Conservation (phyloP, 345 rosid species). For the Eucalyptus grandis region DNA sequence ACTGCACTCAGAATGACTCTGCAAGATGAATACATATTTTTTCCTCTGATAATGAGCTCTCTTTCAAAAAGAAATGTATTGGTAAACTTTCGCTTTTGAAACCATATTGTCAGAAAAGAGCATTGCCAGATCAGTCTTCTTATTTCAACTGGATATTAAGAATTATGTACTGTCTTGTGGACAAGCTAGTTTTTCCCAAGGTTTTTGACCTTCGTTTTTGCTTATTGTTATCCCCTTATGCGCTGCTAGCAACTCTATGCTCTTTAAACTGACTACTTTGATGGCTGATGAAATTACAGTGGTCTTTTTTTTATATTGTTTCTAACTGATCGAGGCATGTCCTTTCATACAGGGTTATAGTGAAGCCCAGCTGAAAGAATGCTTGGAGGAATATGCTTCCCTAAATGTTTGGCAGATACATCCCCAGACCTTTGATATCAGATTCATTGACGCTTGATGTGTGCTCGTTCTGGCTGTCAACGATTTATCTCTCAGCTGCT, state of each 20-base stretch:
- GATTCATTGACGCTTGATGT: slow-evolving; percentile 61
- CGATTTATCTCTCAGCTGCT: background rate
- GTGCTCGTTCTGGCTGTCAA: background rate
- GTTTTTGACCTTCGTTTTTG: background rate
- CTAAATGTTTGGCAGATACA: slow-evolving; percentile 97
- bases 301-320: background rate
- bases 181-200: background rate
- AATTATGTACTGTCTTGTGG: background rate
- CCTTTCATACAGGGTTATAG: slow-evolving; percentile 75
- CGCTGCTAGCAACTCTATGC: background rate
- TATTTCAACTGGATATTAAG: background rate
- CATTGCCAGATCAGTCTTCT: background rate
- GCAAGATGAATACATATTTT: background rate
- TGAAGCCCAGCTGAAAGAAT: slow-evolving; percentile 96
- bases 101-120: background rate
- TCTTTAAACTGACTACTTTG: background rate
- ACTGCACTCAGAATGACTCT: background rate
- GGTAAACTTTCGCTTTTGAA: background rate
- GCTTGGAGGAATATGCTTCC: slow-evolving; percentile 95
- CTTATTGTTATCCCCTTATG: background rate
- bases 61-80: background rate
- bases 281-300: background rate
- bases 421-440: slow-evolving; percentile 83
- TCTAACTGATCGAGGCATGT: background rate
- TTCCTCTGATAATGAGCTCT: background rate